phyloP scores from a whole-genome alignment of 1,139 yeast genomes.

The Casaregolazyma lundiana region DNA sequence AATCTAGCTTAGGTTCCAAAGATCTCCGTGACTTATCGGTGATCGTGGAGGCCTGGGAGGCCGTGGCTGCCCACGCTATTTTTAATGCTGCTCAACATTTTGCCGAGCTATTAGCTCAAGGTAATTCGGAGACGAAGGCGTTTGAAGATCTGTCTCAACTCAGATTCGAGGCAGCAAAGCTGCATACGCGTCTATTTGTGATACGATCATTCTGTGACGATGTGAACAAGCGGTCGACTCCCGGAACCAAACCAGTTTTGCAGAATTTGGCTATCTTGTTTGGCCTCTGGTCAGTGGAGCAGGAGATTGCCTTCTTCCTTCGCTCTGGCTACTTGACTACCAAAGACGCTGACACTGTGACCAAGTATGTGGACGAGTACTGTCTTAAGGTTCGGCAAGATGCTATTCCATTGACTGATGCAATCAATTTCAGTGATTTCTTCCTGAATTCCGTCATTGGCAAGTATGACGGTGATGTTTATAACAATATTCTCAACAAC shows the following conservation, averaged over 20 bases:
- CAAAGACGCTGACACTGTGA: constrained; percentile 32
- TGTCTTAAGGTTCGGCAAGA: constrained; percentile 50
- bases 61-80: constrained; percentile 36
- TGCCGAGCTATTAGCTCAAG: constrained; percentile 23
- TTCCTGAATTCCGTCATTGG: constrained; percentile 86
- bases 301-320: constrained; percentile 71
- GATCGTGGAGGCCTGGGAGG: constrained; percentile 39
- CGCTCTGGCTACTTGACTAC: constrained; percentile 52
- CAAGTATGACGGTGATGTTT: constrained; percentile 77
- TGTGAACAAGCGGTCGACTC: constrained; percentile 25
- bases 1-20: constrained; percentile 25
- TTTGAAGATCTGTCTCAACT: constrained; percentile 42
- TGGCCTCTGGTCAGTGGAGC: constrained; percentile 68
- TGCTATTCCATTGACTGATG: constrained; percentile 80
- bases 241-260: constrained; percentile 36
- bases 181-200: constrained; percentile 39
- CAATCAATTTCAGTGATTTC: constrained; percentile 82
- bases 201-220: constrained; percentile 36
- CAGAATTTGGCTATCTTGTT: constrained; percentile 53
- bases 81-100: constrained; percentile 33
- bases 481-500: constrained; percentile 56
- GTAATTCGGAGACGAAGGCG: constrained; percentile 33
- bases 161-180: constrained; percentile 41
- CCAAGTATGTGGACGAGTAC: constrained; percentile 35
- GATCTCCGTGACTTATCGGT: constrained; percentile 31